Conservation (phyloP, 2,329 filamentous ascomycete genomes). For the Phaeosphaeria sp. region DNA sequence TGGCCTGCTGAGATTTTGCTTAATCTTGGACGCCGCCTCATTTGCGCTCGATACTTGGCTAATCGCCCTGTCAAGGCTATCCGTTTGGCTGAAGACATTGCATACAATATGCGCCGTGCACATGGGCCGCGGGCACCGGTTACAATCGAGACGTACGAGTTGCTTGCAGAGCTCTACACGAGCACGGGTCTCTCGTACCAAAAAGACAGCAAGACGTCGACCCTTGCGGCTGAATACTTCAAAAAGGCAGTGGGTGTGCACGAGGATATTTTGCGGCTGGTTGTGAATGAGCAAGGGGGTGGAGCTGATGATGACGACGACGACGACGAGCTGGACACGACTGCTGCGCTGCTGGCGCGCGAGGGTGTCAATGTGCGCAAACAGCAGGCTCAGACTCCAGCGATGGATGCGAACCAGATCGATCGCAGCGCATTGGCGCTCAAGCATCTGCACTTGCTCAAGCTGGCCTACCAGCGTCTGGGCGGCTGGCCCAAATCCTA, state of each 20-base stretch:
- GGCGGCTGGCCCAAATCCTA: constrained; percentile 57
- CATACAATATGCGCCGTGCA: constrained; percentile 62
- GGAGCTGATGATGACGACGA: constrained; percentile 22
- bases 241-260: constrained; percentile 44
- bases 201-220: constrained; percentile 43
- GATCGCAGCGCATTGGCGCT: constrained; percentile 33
- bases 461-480: constrained; percentile 52
- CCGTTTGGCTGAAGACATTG: constrained; percentile 59
- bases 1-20: constrained; percentile 52
- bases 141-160: constrained; percentile 58
- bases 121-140: constrained; percentile 57
- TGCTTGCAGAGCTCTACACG: constrained; percentile 60
- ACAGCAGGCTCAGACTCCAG: constrained; percentile 26
- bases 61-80: constrained; percentile 51
- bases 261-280: constrained; percentile 42
- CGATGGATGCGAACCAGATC: constrained; percentile 35
- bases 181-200: constrained; percentile 48
- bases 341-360: constrained; percentile 44
- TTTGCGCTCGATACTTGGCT: constrained; percentile 60
- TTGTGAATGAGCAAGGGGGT: constrained; percentile 29
- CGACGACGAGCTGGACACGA: constrained; percentile 45
- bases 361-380: constrained; percentile 39
- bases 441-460: constrained; percentile 46
- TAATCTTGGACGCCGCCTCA: constrained; percentile 60
- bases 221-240: constrained; percentile 48